A percentile compares a stretch with the other conserved stretches of the same genome.
Evolutionary conservation across 495 filamentous ascomycete genomes (phyloP).

Genomic region (Penicillium diatomitis): DNA sequence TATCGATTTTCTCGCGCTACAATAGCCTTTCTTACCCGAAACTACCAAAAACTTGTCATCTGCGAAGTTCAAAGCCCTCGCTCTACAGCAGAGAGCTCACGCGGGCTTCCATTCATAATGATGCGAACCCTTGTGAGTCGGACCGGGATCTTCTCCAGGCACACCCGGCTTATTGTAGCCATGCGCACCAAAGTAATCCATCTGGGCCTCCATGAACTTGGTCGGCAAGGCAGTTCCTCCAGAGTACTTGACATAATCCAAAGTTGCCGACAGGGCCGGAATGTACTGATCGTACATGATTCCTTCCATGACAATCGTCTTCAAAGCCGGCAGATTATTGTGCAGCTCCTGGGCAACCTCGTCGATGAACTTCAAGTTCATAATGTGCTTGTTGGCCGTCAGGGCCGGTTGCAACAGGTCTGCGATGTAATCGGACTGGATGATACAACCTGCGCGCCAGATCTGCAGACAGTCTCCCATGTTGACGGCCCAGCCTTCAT

Average conservation of each 20-base stretch:
- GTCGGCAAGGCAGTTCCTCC: constrained; percentile 50
- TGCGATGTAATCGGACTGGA: constrained; percentile 57
- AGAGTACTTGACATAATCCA: constrained; percentile 65
- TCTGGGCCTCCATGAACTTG: constrained; percentile 64
- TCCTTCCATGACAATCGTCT: constrained; percentile 47
- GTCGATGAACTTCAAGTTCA: constrained; percentile 39
- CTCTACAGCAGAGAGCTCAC: not conserved
- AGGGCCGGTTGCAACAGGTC: constrained; percentile 46
- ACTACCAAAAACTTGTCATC: too few species aligned
- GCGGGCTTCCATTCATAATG: constrained; percentile 36
- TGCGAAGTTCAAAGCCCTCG: too few species aligned
- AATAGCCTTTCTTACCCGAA: too few species aligned
- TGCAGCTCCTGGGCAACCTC: constrained; percentile 47
- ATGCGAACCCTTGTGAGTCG: constrained; percentile 30
- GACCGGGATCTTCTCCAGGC: constrained; percentile 34
- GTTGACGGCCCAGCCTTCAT: constrained; percentile 56
- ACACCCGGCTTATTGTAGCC: constrained; percentile 48
- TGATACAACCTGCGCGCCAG: constrained; percentile 69
- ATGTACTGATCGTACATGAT: constrained; percentile 54
- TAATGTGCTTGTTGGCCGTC: constrained; percentile 14
- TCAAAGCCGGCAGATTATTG: constrained; percentile 41
- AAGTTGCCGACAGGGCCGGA: constrained; percentile 51
- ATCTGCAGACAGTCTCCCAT: constrained; percentile 52
- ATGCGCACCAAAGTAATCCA: constrained; percentile 70
- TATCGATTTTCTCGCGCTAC: too few species aligned